Percentiles rank a stretch among this genome's conserved stretches.
These are phyloP conservation scores for Podochytrium sp. DNA, from an alignment of 192 early-diverging fungal species.

Conservation along the genomic window DNA sequence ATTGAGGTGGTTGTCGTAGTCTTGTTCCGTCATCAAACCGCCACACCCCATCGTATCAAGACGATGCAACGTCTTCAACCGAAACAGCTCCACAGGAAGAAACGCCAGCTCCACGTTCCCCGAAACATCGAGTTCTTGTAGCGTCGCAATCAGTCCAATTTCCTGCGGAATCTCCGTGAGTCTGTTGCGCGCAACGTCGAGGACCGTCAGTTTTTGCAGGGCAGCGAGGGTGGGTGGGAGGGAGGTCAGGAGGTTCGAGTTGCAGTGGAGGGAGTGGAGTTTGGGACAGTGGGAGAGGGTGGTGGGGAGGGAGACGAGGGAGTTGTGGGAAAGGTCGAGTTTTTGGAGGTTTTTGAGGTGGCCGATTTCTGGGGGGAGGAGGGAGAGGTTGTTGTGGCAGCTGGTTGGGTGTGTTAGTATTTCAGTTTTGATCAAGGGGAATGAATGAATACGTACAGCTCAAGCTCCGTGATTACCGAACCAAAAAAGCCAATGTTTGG, in stretches of 20 bases:
- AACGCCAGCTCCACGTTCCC: constrained; percentile 62
- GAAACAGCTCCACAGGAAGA: constrained; percentile 73
- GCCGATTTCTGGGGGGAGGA: constrained; percentile 76
- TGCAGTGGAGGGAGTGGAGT: constrained; percentile 66
- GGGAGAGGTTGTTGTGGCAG: constrained; percentile 73
- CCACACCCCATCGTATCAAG: constrained; percentile 60
- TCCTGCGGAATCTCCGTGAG: constrained; percentile 65
- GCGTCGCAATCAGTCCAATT: constrained; percentile 61
- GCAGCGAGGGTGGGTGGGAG: constrained; percentile 68
- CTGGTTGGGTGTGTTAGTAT: constrained; percentile 49
- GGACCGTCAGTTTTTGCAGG: constrained; percentile 63
- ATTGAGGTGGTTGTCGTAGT: constrained; percentile 35
- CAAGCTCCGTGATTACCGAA: constrained; percentile 60
- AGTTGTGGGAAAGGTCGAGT: constrained; percentile 71
- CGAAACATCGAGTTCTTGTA: constrained; percentile 69
- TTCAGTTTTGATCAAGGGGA: neutral
- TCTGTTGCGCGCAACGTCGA: constrained; percentile 67
- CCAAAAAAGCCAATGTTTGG: constrained; percentile 71
- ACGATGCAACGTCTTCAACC: constrained; percentile 71
- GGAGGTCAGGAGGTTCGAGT: constrained; percentile 63
- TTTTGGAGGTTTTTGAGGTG: constrained; percentile 69
- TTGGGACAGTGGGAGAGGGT: constrained; percentile 70
- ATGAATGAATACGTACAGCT: constrained; percentile 62
- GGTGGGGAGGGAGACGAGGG: constrained; percentile 66
- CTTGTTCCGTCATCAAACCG: constrained; percentile 33